These are phyloP conservation scores for Lyophyllum decastes DNA, from an alignment of 768 basidiomycete species.

Conservation along the genomic window DNA sequence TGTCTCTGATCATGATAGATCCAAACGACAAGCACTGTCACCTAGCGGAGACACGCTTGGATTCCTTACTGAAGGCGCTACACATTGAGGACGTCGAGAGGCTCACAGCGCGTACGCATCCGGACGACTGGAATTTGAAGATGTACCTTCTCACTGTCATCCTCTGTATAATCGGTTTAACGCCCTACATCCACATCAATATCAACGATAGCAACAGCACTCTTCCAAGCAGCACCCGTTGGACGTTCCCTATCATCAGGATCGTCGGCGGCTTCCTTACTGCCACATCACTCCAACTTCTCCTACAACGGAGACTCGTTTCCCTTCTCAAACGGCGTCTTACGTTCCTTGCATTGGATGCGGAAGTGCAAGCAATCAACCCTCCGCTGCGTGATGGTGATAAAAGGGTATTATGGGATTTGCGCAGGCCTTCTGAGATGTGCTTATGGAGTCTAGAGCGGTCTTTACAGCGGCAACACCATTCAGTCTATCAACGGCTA, in stretches of 20 bases:
- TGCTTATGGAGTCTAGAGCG: not conserved
- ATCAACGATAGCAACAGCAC: not conserved
- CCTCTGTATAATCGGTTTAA: not conserved
- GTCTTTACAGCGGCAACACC: not conserved
- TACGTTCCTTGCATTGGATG: not conserved
- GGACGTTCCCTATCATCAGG: slow-evolving; percentile 14
- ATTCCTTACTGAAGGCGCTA: slow-evolving; percentile 4
- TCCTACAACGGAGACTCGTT: slow-evolving; percentile 10
- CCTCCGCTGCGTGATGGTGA: not conserved
- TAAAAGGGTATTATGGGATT: slow-evolving; percentile 5
- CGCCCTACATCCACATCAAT: slow-evolving; percentile 12
- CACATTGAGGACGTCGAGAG: slow-evolving; percentile 8
- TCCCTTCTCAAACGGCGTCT: slow-evolving; percentile 1
- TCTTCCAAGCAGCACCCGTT: not conserved
- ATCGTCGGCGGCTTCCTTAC: slow-evolving; percentile 14
- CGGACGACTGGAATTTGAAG: slow-evolving; percentile 7
- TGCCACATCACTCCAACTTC: slow-evolving; percentile 12
- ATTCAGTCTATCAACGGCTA: not conserved
- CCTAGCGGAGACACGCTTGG: slow-evolving; percentile 10
- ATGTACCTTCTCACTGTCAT: slow-evolving; percentile 4
- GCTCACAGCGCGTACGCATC: not conserved
- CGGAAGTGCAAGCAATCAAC: not conserved
- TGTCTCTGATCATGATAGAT: slow-evolving; percentile 17
- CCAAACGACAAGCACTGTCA: not conserved
- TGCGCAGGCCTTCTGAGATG: not conserved